phyloP scores from a whole-genome alignment of 768 basidiomycete genomes.

The Tricholoma bakamatsutake region DNA sequence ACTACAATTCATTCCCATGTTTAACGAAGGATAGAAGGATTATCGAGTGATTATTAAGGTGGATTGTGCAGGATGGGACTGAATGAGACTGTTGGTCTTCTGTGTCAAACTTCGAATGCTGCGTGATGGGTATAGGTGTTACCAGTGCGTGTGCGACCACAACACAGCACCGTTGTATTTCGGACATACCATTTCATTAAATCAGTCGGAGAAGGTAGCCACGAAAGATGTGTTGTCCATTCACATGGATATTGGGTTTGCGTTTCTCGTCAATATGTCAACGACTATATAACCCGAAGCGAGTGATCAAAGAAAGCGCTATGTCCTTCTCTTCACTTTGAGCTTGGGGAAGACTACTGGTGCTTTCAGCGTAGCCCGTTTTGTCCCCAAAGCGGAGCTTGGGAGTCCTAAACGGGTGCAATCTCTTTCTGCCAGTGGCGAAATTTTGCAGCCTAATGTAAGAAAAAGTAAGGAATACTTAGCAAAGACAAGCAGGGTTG shows the following conservation, averaged over 20 bases:
- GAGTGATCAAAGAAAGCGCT: not conserved
- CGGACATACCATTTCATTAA: not conserved
- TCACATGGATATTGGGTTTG: not conserved
- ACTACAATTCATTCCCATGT: not conserved
- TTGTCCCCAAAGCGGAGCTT: slow-evolving; percentile 53
- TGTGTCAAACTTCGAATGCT: not conserved
- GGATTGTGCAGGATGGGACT: not conserved
- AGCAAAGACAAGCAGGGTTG: not conserved
- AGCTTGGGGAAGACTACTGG: slow-evolving; percentile 83
- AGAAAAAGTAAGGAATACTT: not conserved
- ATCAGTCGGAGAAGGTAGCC: not conserved
- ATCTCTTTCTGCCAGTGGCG: slow-evolving; percentile 51
- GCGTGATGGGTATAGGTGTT: not conserved
- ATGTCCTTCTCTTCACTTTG: slow-evolving; percentile 28
- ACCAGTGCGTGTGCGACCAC: not conserved
- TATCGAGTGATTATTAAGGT: not conserved
- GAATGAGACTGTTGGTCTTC: not conserved
- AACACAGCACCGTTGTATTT: not conserved
- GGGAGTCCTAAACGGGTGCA: slow-evolving; percentile 66
- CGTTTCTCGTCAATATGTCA: not conserved
- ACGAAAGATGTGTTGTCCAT: not conserved
- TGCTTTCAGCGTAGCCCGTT: slow-evolving; percentile 66
- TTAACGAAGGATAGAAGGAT: not conserved
- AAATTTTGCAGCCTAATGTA: slow-evolving; percentile 63
- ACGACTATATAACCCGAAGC: not conserved